A percentile compares a stretch with the other conserved stretches of the same genome.
phyloP scores from a whole-genome alignment of 768 basidiomycete species.

The Leucosporidium scottii region DNA sequence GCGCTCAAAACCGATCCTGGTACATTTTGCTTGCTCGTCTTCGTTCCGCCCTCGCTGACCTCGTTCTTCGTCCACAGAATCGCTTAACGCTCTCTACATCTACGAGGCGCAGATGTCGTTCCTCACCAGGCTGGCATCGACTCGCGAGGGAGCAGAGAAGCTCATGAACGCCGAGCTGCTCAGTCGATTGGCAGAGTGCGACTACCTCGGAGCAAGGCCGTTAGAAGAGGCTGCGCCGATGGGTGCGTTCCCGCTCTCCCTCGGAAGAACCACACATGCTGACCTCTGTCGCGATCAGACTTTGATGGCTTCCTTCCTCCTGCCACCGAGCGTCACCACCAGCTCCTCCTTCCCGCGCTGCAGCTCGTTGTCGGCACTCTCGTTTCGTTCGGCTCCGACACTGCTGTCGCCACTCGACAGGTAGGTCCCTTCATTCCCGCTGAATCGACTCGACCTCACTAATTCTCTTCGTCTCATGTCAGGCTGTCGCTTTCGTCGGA shows the following conservation, averaged over 20 bases:
- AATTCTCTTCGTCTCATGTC: neutral
- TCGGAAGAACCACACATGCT: too few relatives aligned
- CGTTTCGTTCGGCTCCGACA: slow-evolving; percentile 28
- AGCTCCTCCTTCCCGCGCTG: slow-evolving; percentile 75
- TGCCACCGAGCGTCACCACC: slow-evolving; percentile 81
- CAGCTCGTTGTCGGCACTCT: slow-evolving; percentile 72
- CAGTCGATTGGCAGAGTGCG: slow-evolving; percentile 68
- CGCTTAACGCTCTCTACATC: slow-evolving; percentile 82
- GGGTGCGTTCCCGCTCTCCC: slow-evolving; percentile 47
- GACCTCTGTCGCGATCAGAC: too few relatives aligned
- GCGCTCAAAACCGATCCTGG: slow-evolving; percentile 86
- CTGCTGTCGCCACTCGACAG: slow-evolving; percentile 62
- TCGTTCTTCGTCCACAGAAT: slow-evolving; percentile 51
- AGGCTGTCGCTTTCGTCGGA: slow-evolving; percentile 75
- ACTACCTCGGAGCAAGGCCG: slow-evolving; percentile 77
- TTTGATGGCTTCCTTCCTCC: slow-evolving; percentile 80
- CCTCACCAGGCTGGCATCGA: slow-evolving; percentile 75
- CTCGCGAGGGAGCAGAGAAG: slow-evolving; percentile 72
- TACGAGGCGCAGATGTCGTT: slow-evolving; percentile 92
- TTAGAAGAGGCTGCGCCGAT: slow-evolving; percentile 74
- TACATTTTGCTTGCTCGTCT: slow-evolving; percentile 42
- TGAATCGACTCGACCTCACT: neutral
- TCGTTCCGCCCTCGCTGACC: neutral
- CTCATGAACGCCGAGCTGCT: slow-evolving; percentile 71
- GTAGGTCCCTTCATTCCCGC: slow-evolving; percentile 40